Evolutionary conservation across 176 grass and related monocot genomes (phyloP).

Genomic region (Zea luxurians): DNA sequence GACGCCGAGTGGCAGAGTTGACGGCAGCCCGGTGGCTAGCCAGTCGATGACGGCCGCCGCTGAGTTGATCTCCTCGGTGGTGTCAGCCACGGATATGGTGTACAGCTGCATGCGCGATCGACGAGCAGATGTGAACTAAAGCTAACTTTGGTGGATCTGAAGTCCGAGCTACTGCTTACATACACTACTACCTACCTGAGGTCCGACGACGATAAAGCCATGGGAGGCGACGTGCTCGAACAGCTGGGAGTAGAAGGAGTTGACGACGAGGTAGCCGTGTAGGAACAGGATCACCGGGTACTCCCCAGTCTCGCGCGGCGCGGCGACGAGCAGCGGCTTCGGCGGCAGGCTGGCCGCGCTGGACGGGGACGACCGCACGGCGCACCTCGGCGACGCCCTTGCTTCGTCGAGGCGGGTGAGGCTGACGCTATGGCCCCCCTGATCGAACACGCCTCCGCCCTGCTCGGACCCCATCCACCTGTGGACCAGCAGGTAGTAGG

Average conservation of each 20-base stretch:
- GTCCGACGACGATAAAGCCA: constrained; percentile 67
- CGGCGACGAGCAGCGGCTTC: constrained; percentile 63
- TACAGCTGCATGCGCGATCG: constrained; percentile 45
- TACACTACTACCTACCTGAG: constrained; percentile 42
- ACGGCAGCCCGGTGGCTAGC: constrained; percentile 48
- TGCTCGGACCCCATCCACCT: background rate
- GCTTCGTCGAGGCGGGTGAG: constrained; percentile 6
- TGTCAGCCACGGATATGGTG: constrained; percentile 56
- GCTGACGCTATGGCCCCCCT: background rate
- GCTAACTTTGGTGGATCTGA: background rate
- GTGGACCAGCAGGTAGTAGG: background rate
- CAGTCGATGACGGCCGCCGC: constrained; percentile 60
- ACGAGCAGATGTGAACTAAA: background rate
- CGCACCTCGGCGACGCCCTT: background rate
- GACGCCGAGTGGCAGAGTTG: constrained; percentile 33
- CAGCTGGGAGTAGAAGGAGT: constrained; percentile 93
- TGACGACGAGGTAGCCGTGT: constrained; percentile 67
- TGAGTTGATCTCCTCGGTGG: constrained; percentile 61
- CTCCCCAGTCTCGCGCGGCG: constrained; percentile 57
- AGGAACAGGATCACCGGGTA: constrained; percentile 81
- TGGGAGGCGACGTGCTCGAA: constrained; percentile 75
- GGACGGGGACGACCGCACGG: background rate
- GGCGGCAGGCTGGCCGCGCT: constrained; percentile 25
- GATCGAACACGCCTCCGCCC: constrained; percentile 33
- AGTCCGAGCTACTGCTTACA: too few relatives aligned